phyloP scores from a whole-genome alignment of 1,139 yeast species.

The Magnusiomyces fungicola region DNA sequence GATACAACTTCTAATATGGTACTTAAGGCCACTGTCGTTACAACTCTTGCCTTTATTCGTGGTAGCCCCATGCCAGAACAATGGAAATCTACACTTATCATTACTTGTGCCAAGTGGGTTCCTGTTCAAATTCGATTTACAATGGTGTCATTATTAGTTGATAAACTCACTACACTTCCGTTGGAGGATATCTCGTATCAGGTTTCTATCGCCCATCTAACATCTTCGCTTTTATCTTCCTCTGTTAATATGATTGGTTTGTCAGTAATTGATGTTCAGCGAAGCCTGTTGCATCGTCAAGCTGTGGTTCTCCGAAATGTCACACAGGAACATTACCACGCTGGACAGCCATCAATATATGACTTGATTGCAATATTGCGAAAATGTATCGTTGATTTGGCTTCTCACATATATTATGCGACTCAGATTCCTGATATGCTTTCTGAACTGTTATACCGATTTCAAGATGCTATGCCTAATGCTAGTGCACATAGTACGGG shows the following conservation, averaged over 20 bases:
- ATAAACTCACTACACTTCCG: conserved; percentile 25
- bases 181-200: conserved; percentile 36
- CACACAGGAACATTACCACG: conserved; percentile 2
- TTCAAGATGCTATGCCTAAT: conserved; percentile 12
- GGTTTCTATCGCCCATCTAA: conserved; percentile 43
- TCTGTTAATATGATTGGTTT: conserved; percentile 82
- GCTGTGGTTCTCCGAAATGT: conserved; percentile 30
- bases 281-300: conserved; percentile 53
- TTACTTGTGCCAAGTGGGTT: conserved; percentile 44
- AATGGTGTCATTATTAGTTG: conserved; percentile 43
- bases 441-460: conserved; percentile 37
- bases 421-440: conserved; percentile 77
- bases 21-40: conserved; percentile 32
- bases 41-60: conserved; percentile 31
- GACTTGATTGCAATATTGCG: conserved; percentile 25
- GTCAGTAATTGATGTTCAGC: conserved; percentile 75
- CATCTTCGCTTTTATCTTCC: conserved; percentile 66
- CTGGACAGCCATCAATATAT: conserved; percentile 6
- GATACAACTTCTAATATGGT: conserved; percentile 35
- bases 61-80: conserved; percentile 19
- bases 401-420: conserved; percentile 66
- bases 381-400: conserved; percentile 50
- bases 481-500: background rate
- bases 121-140: conserved; percentile 85
- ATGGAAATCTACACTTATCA: conserved; percentile 7